phyloP scores from a whole-genome alignment of 2,329 filamentous ascomycete species.

The Alternaria incomplexa region DNA sequence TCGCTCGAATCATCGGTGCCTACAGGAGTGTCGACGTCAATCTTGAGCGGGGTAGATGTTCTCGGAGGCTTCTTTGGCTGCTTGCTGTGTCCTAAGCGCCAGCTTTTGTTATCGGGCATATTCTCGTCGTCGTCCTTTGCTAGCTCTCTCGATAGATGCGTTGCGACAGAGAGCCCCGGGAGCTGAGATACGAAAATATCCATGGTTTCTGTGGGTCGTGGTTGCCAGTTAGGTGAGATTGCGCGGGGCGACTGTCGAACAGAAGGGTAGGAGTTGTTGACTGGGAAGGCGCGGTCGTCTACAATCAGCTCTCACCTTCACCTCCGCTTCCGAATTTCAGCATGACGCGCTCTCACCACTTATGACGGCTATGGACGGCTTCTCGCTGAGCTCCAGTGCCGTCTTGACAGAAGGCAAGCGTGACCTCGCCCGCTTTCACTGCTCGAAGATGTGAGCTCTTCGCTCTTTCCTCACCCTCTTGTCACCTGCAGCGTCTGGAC shows the following conservation, averaged over 20 bases:
- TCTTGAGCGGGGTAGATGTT: conserved; percentile 11
- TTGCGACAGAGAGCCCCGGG: conserved; percentile 4
- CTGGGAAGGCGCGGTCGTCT: not conserved
- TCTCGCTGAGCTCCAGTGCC: not conserved
- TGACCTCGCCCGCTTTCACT: not conserved
- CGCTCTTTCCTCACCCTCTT: not conserved
- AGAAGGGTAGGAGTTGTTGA: not conserved
- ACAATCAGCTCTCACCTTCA: conserved; percentile 2
- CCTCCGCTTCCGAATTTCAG: not conserved
- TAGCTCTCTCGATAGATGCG: conserved; percentile 4
- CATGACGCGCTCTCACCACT: not conserved
- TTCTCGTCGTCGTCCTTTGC: conserved; percentile 2
- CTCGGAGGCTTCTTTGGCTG: conserved; percentile 26
- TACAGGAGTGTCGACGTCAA: conserved; percentile 5
- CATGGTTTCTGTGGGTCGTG: not conserved
- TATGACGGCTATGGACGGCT: not conserved
- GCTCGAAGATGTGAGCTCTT: not conserved
- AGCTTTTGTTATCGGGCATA: conserved; percentile 30
- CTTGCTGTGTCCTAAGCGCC: conserved; percentile 30
- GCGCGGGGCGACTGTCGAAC: not conserved
- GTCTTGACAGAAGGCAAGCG: not conserved
- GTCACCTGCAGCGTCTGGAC: not conserved
- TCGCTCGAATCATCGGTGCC: conserved; percentile 20
- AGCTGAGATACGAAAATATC: conserved; percentile 11
- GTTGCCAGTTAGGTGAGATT: not conserved